Evolutionary conservation across 306 rosid species (phyloP).

Genomic region (Abrus pulchellus): DNA sequence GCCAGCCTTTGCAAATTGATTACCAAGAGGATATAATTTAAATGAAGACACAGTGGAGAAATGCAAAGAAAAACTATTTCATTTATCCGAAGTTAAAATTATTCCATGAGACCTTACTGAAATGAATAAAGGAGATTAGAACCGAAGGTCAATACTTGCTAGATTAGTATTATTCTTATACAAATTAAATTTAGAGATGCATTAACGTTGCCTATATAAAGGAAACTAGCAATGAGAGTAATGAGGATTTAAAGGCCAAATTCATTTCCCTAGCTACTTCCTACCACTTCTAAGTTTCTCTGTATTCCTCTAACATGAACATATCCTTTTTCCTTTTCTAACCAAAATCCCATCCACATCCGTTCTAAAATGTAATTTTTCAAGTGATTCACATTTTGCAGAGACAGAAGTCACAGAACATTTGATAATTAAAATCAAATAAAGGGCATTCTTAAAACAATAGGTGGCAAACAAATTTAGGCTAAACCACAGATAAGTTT

Average conservation of each 20-base stretch:
- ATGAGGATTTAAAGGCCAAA: background rate
- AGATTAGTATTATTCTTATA: background rate
- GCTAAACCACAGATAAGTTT: conserved; percentile 54
- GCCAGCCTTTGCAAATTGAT: background rate
- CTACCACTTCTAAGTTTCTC: background rate
- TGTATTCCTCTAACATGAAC: background rate
- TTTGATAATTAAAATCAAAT: conserved; percentile 36
- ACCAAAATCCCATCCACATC: conserved; percentile 1
- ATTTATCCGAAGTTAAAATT: background rate
- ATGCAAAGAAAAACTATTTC: background rate
- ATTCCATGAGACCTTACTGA: background rate
- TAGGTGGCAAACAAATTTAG: conserved; percentile 44
- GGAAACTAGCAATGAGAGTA: background rate
- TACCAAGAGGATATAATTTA: background rate
- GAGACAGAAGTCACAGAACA: background rate
- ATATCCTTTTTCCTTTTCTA: background rate
- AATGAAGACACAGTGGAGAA: background rate
- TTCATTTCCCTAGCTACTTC: conserved; percentile 1
- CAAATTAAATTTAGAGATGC: conserved; percentile 24
- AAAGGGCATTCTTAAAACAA: conserved; percentile 16
- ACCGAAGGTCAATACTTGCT: background rate
- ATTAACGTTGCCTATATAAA: background rate
- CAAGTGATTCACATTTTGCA: conserved; percentile 12
- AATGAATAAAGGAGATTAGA: background rate
- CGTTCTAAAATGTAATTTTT: conserved; percentile 14